Base-by-base conservation (phyloP, 2,329 filamentous ascomycete species). In the Nemania diffusa region DNA sequence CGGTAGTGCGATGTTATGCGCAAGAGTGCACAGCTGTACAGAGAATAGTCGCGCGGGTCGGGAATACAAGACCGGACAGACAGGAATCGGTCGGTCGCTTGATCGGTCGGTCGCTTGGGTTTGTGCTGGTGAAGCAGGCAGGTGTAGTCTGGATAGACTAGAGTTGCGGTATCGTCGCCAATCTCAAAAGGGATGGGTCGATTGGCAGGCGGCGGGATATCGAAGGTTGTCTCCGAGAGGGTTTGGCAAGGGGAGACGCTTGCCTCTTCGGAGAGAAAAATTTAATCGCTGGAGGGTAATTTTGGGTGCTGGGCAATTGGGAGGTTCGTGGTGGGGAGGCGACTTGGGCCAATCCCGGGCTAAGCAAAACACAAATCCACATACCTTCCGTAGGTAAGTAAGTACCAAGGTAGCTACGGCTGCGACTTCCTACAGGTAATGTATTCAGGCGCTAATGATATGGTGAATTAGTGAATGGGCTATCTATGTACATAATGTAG, bases 1-100 rank as follows among this genome's bases (percentile, higher is more conserved):
- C 86, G 85, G 82, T 81, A 80, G 79, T 73, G 81, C 79, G 68
- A 64, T 65, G 62, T 65, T 65, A 73, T 73, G 76, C 75, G 75
- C 74, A 69, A 67, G 62, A 69, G 53, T 65, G 57, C 57, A 56
- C 50, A 50, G 70, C 61, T 69, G 50, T 65, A 60, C 56, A 61
- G 62, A 24, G 55, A 48, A 69, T 61, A 64, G 70, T 73, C 68
- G 72, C 73, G 74, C 73, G 72, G 69, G 68, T 62, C 57, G 60
- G 52, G 32, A 71, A 67, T 65, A 53, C 57, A 64, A 59, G 26
- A 57, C 67, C 69, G 70, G 70, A 68, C 70, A 66, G 68, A 71
- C 67, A 72, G 63, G 20, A 48, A 51, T 8, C 55, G 66, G 61
- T 56, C 37, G 15, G 44, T 37, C 55, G 66, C 59, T 56, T 26